phyloP scores from a whole-genome alignment of 257 asterid genomes.

The Perilla frutescens region DNA sequence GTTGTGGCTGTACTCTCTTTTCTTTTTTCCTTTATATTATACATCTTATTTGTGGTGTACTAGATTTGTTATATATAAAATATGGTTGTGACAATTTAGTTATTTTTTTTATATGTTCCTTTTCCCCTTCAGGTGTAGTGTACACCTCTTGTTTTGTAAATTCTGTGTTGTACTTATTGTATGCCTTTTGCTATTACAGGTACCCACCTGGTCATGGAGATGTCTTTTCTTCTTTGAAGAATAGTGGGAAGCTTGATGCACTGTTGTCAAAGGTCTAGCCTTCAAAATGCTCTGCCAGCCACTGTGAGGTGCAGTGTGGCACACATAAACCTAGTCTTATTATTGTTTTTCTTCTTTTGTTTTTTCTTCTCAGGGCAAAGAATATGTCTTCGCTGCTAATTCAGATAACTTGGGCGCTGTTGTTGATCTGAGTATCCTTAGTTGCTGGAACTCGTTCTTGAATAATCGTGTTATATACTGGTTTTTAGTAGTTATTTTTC shows the following conservation, averaged over 20 bases:
- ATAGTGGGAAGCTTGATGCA: conserved; percentile 95
- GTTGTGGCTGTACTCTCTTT: too few relatives aligned
- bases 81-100: neutral
- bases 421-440: conserved; percentile 98
- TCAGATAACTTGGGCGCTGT: conserved; percentile 97
- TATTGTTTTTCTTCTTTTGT: conserved; percentile 5
- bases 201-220: conserved; percentile 99
- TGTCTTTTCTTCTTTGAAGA: conserved; percentile 91
- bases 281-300: conserved; percentile 32
- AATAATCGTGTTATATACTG: neutral
- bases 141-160: conserved; percentile 8
- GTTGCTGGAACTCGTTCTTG: conserved; percentile 18
- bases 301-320: conserved; percentile 9
- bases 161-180: conserved; percentile 15
- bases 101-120: neutral
- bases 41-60: too few relatives aligned
- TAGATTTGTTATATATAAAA: conserved; percentile 1
- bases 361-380: conserved; percentile 76
- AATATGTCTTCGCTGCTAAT: conserved; percentile 91
- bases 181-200: conserved; percentile 54
- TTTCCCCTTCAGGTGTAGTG: conserved; percentile 14
- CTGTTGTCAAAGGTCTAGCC: conserved; percentile 74
- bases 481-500: neutral
- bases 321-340: conserved; percentile 17
- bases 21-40: too few relatives aligned